Conservation (phyloP, 2,329 filamentous ascomycete species). For the Cucurbitaria berberidis region DNA sequence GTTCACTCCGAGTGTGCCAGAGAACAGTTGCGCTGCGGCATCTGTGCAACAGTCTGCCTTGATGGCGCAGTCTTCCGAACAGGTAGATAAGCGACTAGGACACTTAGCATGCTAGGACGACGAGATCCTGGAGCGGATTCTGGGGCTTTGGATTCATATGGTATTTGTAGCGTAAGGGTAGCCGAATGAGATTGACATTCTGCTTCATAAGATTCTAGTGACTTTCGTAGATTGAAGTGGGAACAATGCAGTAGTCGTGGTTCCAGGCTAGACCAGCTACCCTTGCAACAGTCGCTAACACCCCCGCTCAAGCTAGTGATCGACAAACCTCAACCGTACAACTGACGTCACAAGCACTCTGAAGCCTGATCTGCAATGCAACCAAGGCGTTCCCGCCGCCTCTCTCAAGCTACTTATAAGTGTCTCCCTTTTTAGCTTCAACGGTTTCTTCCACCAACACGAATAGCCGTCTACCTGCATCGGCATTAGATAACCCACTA, state of each 20-base stretch:
- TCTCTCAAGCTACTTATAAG: neutral
- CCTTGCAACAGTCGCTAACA: neutral
- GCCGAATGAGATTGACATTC: neutral
- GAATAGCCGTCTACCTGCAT: no score
- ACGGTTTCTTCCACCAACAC: neutral
- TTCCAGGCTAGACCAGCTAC: neutral
- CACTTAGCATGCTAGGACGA: neutral
- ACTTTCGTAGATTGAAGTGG: neutral
- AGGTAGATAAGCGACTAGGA: neutral
- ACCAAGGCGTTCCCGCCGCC: neutral
- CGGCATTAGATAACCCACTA: no score
- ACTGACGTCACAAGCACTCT: neutral
- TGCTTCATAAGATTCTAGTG: neutral
- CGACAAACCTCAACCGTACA: neutral
- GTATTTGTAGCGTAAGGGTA: neutral
- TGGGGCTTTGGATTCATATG: neutral
- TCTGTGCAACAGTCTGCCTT: neutral
- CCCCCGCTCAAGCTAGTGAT: neutral
- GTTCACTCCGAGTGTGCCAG: no score
- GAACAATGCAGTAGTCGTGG: neutral
- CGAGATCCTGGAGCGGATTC: neutral
- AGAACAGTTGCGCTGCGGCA: no score
- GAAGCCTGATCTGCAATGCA: neutral
- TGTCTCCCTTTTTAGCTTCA: neutral
- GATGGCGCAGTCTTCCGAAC: neutral